Conservation (phyloP, 1,284 basidiomycete species). For the Cronartium quercuum region DNA sequence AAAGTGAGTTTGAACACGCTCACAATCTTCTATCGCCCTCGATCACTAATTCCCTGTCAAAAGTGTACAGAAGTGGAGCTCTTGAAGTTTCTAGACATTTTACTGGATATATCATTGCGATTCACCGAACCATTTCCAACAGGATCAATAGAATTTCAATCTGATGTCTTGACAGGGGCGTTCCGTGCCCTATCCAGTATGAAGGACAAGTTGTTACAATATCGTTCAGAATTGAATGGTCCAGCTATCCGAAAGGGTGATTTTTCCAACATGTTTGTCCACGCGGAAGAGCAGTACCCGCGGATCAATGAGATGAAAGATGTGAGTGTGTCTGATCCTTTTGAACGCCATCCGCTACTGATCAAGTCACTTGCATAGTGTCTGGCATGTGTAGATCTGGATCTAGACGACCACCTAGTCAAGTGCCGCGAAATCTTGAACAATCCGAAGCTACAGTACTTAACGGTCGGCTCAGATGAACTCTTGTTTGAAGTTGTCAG, state of each 20-base stretch:
- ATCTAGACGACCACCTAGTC: constrained; percentile 44
- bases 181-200: constrained; percentile 41
- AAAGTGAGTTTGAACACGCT: constrained; percentile 18
- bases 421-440: constrained; percentile 44
- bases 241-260: constrained; percentile 40
- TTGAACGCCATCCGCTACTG: too few species aligned
- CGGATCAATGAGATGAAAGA: constrained; percentile 14
- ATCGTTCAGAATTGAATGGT: constrained; percentile 40
- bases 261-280: constrained; percentile 13
- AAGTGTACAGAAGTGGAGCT: constrained; percentile 26
- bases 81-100: constrained; percentile 33
- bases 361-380: constrained; percentile 12
- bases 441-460: constrained; percentile 45
- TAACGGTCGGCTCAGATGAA: constrained; percentile 43
- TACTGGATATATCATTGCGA: too few species aligned
- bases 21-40: not conserved
- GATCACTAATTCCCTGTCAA: not conserved
- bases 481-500: constrained; percentile 45
- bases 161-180: constrained; percentile 42
- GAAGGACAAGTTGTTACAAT: constrained; percentile 32
- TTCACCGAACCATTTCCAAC: constrained; percentile 42
- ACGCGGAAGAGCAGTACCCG: constrained; percentile 25
- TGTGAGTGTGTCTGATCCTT: not conserved
- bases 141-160: constrained; percentile 7
- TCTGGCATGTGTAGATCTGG: constrained; percentile 40